These are phyloP conservation scores for Karstenula rhodostoma DNA, from an alignment of 2,329 filamentous ascomycete genomes.

Conservation along the genomic window DNA sequence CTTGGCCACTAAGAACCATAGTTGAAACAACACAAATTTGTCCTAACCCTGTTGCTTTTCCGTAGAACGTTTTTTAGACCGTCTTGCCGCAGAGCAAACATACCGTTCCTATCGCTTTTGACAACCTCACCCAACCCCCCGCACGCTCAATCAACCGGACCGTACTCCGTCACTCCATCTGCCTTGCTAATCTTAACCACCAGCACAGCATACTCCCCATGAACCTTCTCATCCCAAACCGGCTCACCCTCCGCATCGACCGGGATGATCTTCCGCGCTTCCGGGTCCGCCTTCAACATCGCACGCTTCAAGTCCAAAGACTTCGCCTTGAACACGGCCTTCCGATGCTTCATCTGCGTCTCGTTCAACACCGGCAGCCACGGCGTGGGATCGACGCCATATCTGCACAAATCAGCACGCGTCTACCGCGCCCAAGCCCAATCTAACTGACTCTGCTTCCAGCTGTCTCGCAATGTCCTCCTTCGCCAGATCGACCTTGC, in stretches of 20 bases:
- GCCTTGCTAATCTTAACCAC: background rate
- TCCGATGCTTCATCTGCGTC: background rate
- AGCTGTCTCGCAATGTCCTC: constrained; percentile 7
- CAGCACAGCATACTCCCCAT: background rate
- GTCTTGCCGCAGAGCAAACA: background rate
- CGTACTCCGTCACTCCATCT: background rate
- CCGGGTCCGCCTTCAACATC: background rate
- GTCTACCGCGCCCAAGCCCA: too few relatives aligned
- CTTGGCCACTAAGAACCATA: background rate
- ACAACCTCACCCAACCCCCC: background rate
- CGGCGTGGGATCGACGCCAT: background rate
- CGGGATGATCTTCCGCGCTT: background rate
- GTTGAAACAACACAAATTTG: background rate
- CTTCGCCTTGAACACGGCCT: background rate
- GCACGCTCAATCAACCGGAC: background rate
- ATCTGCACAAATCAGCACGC: background rate
- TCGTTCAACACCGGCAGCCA: background rate
- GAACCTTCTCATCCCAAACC: background rate
- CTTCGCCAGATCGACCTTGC: constrained; percentile 1
- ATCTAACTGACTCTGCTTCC: constrained; percentile 1
- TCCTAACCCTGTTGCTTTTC: background rate
- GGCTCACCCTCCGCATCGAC: background rate
- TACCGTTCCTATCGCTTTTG: background rate
- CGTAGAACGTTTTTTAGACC: background rate
- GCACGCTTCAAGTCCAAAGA: background rate